Percentiles rank a stretch among this genome's conserved stretches.
phyloP scores from a whole-genome alignment of 2,329 filamentous ascomycete genomes.

The Diaporthe australafricana region DNA sequence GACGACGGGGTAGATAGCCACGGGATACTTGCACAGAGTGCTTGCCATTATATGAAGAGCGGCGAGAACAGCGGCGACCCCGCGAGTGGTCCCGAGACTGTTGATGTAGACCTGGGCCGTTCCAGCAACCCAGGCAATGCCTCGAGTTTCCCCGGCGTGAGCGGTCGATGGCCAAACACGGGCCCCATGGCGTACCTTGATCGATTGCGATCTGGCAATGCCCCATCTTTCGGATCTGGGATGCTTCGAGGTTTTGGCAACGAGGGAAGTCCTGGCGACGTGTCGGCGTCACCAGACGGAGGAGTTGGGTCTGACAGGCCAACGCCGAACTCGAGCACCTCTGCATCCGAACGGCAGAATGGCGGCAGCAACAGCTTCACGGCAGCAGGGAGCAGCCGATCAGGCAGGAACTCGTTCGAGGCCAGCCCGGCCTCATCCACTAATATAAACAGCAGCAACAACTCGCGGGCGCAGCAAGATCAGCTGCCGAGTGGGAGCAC shows the following conservation, averaged over 20 bases:
- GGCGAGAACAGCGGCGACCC: conserved; percentile 55
- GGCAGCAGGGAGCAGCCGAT: conserved; percentile 40
- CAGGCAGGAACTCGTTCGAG: conserved; percentile 61
- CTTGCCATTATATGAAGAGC: conserved; percentile 57
- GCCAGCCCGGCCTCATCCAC: conserved; percentile 62
- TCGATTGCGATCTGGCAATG: conserved; percentile 35
- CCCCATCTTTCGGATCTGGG: conserved; percentile 36
- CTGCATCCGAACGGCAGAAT: conserved; percentile 55
- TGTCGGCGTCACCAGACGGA: conserved; percentile 62
- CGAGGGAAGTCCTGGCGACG: conserved; percentile 57
- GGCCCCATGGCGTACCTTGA: conserved; percentile 7
- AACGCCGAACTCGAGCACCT: conserved; percentile 69
- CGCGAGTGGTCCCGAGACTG: conserved; percentile 52
- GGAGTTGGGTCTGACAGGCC: conserved; percentile 62
- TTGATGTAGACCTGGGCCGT: conserved; percentile 50
- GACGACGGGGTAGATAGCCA: conserved; percentile 30
- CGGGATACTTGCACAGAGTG: conserved; percentile 57
- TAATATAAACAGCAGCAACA: conserved; percentile 44
- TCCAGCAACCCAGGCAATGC: conserved; percentile 43
- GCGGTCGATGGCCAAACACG: conserved; percentile 30
- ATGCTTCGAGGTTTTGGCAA: conserved; percentile 57
- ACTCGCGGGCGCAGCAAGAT: conserved; percentile 42
- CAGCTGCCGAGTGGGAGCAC: conserved; percentile 47
- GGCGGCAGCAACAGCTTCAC: conserved; percentile 31
- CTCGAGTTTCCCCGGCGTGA: conserved; percentile 44